phyloP scores from a whole-genome alignment of 306 rosid genomes.

The Astragalus membranaceus region DNA sequence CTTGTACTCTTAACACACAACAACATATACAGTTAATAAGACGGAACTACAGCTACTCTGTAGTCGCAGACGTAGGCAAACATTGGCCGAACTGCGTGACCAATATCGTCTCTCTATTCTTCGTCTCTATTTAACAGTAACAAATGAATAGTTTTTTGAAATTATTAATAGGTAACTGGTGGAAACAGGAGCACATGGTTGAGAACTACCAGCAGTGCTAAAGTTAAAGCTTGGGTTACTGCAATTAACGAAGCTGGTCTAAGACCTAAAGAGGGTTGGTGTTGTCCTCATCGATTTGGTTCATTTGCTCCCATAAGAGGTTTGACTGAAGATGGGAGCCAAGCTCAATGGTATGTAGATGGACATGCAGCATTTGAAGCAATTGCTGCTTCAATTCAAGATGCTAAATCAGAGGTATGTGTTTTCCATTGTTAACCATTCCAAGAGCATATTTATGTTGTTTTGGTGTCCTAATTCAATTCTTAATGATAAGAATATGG shows the following conservation, averaged over 20 bases:
- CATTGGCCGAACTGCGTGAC: too few relatives aligned
- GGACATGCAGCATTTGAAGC: conserved; percentile 91
- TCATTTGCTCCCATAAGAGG: conserved; percentile 97
- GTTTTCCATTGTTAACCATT: conserved; percentile 17
- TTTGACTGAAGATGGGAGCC: conserved; percentile 83
- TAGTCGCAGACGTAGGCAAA: too few relatives aligned
- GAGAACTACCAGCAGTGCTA: conserved; percentile 64
- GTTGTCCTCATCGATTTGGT: conserved; percentile 89
- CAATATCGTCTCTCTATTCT: too few relatives aligned
- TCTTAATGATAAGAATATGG: conserved; percentile 6
- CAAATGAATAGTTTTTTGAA: neutral
- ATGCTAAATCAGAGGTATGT: conserved; percentile 89
- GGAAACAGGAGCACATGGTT: conserved; percentile 75
- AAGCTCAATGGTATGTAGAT: conserved; percentile 94
- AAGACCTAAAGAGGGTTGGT: conserved; percentile 94
- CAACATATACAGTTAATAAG: too few relatives aligned
- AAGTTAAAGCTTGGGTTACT: conserved; percentile 84
- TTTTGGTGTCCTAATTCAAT: neutral
- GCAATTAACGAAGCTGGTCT: conserved; percentile 85
- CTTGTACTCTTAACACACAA: too few relatives aligned
- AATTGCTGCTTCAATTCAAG: conserved; percentile 83
- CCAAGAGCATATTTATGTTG: neutral
- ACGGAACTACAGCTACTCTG: too few relatives aligned
- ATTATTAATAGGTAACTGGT: conserved; percentile 55
- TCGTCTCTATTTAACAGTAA: too few relatives aligned